Percentiles rank a stretch among this genome's conserved stretches.
Conservation (phyloP, 805 yeast genomes). For the Kuraishia capsulata region DNA sequence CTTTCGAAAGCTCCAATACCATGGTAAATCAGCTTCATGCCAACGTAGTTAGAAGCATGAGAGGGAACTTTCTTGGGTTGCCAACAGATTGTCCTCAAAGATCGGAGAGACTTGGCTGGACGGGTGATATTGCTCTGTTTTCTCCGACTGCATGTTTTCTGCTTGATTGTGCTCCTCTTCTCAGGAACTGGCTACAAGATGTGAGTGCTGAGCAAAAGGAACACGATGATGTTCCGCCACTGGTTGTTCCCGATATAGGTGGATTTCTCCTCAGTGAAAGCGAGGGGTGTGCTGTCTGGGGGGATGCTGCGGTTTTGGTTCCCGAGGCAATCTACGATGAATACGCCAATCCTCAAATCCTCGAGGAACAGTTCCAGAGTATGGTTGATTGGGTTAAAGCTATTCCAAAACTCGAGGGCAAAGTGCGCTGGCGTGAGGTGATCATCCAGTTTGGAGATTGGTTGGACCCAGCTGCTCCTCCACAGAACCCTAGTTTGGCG, state of each 20-base stretch:
- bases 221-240: constrained; percentile 10
- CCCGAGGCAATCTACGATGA: constrained; percentile 9
- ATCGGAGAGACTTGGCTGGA: constrained; percentile 19
- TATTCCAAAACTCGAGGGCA: constrained; percentile 9
- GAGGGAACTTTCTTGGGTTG: constrained; percentile 15
- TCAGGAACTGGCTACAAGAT: constrained; percentile 14
- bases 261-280: constrained; percentile 7
- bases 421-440: constrained; percentile 8
- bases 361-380: constrained; percentile 7
- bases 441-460: constrained; percentile 20
- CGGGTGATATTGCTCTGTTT: constrained; percentile 16
- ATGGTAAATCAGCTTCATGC: constrained; percentile 9
- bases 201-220: constrained; percentile 12
- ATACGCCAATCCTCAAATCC: constrained; percentile 6
- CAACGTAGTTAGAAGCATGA: constrained; percentile 12
- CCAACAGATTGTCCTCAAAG: constrained; percentile 20
- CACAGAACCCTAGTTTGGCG: constrained; percentile 13
- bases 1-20: constrained; percentile 12
- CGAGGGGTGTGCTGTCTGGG: constrained; percentile 13
- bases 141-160: constrained; percentile 14
- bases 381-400: constrained; percentile 9
- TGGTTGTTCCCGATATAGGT: constrained; percentile 13
- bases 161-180: constrained; percentile 12
- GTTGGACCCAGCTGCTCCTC: constrained; percentile 18
- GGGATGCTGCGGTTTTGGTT: constrained; percentile 15